Percentiles rank a stretch among this genome's conserved stretches.
Evolutionary conservation across 768 basidiomycete genomes (phyloP).

Genomic region (Myochromella boudieri): DNA sequence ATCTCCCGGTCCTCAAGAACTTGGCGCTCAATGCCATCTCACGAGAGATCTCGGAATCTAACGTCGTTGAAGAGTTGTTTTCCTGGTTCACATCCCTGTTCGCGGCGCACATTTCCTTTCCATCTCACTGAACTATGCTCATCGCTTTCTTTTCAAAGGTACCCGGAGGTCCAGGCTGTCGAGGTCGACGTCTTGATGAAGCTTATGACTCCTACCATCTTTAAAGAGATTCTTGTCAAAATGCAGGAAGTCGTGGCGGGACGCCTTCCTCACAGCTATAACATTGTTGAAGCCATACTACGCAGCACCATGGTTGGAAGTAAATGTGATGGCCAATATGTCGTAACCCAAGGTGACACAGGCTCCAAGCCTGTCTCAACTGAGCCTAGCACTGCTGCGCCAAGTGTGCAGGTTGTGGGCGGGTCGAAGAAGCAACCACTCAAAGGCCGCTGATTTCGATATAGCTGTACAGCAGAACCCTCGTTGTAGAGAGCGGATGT

Average conservation of each 20-base stretch:
- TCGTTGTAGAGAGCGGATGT: too few species aligned
- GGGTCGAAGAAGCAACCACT: too few species aligned
- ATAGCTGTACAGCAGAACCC: too few species aligned
- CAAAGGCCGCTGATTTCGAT: too few species aligned
- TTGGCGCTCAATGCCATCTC: constrained; percentile 21
- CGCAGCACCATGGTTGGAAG: background rate
- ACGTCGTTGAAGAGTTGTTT: constrained; percentile 24
- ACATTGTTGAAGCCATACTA: background rate
- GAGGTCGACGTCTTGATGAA: constrained; percentile 5
- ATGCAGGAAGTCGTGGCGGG: constrained; percentile 2
- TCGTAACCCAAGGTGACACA: too few species aligned
- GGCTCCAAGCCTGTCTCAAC: too few species aligned
- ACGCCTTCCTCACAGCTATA: constrained; percentile 2
- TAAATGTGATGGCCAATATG: background rate
- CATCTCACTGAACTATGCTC: background rate
- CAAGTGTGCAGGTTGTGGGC: too few species aligned
- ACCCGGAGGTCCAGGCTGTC: constrained; percentile 14
- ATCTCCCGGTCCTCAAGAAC: constrained; percentile 14
- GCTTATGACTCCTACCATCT: constrained; percentile 3
- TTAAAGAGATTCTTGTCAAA: constrained; percentile 1
- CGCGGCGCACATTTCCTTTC: background rate
- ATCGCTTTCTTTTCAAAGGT: constrained; percentile 3
- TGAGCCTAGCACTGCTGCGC: too few species aligned
- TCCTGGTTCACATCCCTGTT: constrained; percentile 25
- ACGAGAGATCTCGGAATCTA: constrained; percentile 15